Base-by-base conservation (phyloP, 208 protist species). In the Leishmania amazonensis region DNA sequence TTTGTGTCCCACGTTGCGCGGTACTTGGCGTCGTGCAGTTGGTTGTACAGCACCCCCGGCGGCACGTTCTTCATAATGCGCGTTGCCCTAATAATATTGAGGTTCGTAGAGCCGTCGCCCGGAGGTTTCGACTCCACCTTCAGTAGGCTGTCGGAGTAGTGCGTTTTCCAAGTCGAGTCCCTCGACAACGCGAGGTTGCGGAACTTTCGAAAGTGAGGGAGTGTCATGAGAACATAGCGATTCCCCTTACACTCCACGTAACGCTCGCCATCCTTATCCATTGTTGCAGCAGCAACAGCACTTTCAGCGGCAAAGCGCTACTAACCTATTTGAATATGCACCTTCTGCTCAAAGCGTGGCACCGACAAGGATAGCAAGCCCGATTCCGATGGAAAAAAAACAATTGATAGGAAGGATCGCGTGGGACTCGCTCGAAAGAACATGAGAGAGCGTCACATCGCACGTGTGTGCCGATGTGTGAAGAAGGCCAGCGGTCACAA, bases 1-100 rank as follows among this genome's bases (percentile, higher is more conserved):
- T 92, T 93, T 13, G 82, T 85, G 78, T 98, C 96, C 93, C 96
- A 98, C 53, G 90, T 94, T 28, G 86, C 80, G 35, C 96, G 91
- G 78, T 97, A 98, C 21, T 90, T 75, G 0, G 96, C 88, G 77
- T 98, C 96, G 79, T 98, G 96, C 51, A 98, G 83, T 60, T 92
- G 91, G 54, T 98, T 87, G 82, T 97, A 98, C 28, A 98, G 60
- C 58, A 95, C 89, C 53, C 87, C 58, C 15, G 91, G 91, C 8
- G 93, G 84, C 60, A 97, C 87, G 0, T 82, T 83, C 57, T 64
- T n/a, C 93, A 98, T 97, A 21, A 94, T 83, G 15, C 91, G 87
- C 0, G 84, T 81, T 6, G 91, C 92, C 13, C 94, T 90, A 54
- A 97, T 90, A 60, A 98, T 96, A 67, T 97, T 96, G 28, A 98